Evolutionary conservation across 2,329 filamentous ascomycete genomes (phyloP).

Genomic region (Colletotrichum sp.): DNA sequence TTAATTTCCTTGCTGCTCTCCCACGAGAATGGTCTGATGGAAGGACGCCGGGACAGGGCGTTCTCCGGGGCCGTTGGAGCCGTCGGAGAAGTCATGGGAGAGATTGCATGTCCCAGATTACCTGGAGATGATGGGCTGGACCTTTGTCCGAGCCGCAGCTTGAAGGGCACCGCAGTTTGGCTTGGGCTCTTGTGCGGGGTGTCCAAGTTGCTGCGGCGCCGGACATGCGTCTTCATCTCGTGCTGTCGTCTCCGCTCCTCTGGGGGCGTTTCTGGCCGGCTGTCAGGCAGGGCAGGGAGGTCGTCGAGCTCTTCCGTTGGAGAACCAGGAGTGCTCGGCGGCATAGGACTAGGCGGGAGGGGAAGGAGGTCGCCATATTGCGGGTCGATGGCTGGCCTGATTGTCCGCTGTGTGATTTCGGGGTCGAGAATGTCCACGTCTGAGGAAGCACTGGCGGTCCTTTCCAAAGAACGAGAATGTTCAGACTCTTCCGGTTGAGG

Average conservation of each 20-base stretch:
- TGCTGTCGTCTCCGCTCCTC: slow-evolving; percentile 48
- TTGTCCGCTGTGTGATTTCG: slow-evolving; percentile 61
- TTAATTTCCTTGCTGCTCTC: slow-evolving; percentile 73
- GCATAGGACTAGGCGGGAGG: slow-evolving; percentile 67
- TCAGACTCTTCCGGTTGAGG: slow-evolving; percentile 39
- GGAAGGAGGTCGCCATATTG: slow-evolving; percentile 69
- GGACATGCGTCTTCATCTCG: slow-evolving; percentile 47
- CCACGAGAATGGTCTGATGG: slow-evolving; percentile 64
- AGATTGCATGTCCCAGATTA: slow-evolving; percentile 39
- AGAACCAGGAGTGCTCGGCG: slow-evolving; percentile 62
- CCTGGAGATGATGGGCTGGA: slow-evolving; percentile 49
- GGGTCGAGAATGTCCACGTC: slow-evolving; percentile 53
- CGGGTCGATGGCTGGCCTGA: slow-evolving; percentile 71
- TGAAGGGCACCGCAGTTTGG: slow-evolving; percentile 62
- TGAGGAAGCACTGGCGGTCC: slow-evolving; percentile 18
- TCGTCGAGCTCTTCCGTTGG: slow-evolving; percentile 43
- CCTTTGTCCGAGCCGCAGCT: slow-evolving; percentile 56
- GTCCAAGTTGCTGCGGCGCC: slow-evolving; percentile 54
- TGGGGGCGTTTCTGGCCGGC: slow-evolving; percentile 61
- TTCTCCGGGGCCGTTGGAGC: slow-evolving; percentile 36
- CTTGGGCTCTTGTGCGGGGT: slow-evolving; percentile 56
- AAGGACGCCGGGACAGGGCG: slow-evolving; percentile 38
- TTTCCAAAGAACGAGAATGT: neutral
- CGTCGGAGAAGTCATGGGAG: slow-evolving; percentile 39
- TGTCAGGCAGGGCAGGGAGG: slow-evolving; percentile 63